Evolutionary conservation across 495 filamentous ascomycete genomes (phyloP), one percentile per base, ranked within the genome.

Genomic region (Penicillium argentinense): DNA sequence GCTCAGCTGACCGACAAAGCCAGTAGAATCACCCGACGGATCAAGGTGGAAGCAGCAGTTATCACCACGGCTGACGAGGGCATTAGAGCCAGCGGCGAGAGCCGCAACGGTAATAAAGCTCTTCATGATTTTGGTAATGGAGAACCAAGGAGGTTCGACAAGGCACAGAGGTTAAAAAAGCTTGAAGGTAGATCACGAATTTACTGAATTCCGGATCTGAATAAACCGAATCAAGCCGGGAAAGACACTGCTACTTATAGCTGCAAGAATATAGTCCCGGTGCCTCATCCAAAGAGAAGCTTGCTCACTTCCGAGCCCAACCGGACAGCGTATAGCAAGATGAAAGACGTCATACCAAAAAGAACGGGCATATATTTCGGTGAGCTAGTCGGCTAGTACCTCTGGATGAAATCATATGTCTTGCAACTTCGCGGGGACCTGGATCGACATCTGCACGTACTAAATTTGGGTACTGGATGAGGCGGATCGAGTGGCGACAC

Each of bases 41-140:
- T 61, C 64, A 22, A 80, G 48, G 22, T 67, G 62, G 55, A 80
- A 80, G 60, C 75, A 75, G 45, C 76, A 79, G 40, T 45, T 61
- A 39, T 42, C 51, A 21, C 42, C 47, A 19, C 68, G 59, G 33
- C 55, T 24, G 47, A 67, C 54, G 28, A 73, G 56, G 36, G 66
- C 72, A 46, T 69, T 54, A 13, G 63, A 47, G 14, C 64, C 56
- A 21, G 56, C 64, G 50, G 63, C 63, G 37, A 67, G 62, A 42
- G 60, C 63, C 27, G 60, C 62, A 6, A 69, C 24, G 8, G 59
- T 56, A 21, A 54, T 44, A 22, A 65, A 51, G 44, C 53, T 57
- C 54, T 56, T 62, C 63, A 69, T 69, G 1, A n/a, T n/a, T 40
- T 54, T 5, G 24, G 27, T 36, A 26, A 39, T 37, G n/a, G 29